phyloP scores from a whole-genome alignment of 495 filamentous ascomycete species.

The Geoglossum glabrum region DNA sequence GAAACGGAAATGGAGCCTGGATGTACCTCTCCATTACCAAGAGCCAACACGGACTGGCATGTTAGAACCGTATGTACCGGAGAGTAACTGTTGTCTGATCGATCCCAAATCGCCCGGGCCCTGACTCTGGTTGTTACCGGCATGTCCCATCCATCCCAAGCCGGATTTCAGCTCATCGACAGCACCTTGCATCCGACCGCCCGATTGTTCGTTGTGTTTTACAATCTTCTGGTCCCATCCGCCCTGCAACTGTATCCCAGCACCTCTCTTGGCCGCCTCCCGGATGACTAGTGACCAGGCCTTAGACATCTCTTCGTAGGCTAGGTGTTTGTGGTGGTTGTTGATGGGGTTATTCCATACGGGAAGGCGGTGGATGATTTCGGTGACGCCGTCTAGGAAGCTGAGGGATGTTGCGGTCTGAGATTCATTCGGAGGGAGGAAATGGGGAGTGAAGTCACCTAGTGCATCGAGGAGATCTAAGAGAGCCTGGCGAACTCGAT shows the following conservation, averaged over 20 bases:
- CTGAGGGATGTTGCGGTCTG: slow-evolving; percentile 60
- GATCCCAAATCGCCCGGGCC: slow-evolving; percentile 31
- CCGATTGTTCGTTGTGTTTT: slow-evolving; percentile 76
- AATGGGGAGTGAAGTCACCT: slow-evolving; percentile 85
- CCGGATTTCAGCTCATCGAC: slow-evolving; percentile 53
- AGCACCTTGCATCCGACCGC: slow-evolving; percentile 63
- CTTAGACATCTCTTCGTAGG: slow-evolving; percentile 85
- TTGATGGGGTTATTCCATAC: slow-evolving; percentile 71
- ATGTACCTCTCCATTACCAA: slow-evolving; percentile 26
- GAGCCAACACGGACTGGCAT: slow-evolving; percentile 53
- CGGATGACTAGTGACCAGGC: slow-evolving; percentile 86
- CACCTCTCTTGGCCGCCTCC: slow-evolving; percentile 78
- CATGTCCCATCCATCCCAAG: slow-evolving; percentile 57
- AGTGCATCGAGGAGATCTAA: slow-evolving; percentile 69
- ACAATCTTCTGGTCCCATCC: slow-evolving; percentile 80
- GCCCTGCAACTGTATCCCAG: slow-evolving; percentile 75
- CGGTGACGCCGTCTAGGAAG: slow-evolving; percentile 75
- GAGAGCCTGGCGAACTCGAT: slow-evolving; percentile 69
- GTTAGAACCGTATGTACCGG: slow-evolving; percentile 52
- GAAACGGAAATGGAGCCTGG: neutral
- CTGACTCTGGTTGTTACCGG: slow-evolving; percentile 18
- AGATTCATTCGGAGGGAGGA: slow-evolving; percentile 73
- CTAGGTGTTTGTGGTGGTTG: slow-evolving; percentile 77
- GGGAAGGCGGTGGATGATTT: slow-evolving; percentile 73
- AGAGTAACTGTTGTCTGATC: slow-evolving; percentile 60